A percentile compares a stretch with the other conserved stretches of the same genome.
Evolutionary conservation across 345 rosid species (phyloP).

Genomic region (Dipteronia sinensis): DNA sequence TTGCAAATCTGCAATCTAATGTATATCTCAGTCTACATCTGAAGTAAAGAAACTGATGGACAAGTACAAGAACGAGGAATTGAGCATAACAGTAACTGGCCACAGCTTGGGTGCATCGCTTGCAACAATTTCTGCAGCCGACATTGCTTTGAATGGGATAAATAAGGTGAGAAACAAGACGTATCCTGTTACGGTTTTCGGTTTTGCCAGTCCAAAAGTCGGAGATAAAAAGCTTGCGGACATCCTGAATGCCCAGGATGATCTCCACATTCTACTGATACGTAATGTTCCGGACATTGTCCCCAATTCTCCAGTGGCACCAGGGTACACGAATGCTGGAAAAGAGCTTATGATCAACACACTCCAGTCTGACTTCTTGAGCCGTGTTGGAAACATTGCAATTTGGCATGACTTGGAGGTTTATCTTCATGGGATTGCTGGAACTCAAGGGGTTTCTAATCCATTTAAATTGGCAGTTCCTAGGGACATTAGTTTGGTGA

Average conservation of each 20-base stretch:
- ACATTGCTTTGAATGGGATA: conserved; percentile 41
- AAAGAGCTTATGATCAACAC: conserved; percentile 32
- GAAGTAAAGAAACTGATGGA: conserved; percentile 55
- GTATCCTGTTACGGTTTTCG: conserved; percentile 55
- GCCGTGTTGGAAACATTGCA: conserved; percentile 18
- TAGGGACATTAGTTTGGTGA: conserved; percentile 35
- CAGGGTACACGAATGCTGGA: conserved; percentile 27
- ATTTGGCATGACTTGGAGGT: conserved; percentile 36
- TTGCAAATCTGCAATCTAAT: conserved; percentile 10
- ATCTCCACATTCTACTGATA: conserved; percentile 32
- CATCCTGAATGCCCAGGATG: conserved; percentile 17
- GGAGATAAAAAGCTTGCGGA: conserved; percentile 42
- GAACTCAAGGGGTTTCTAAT: conserved; percentile 30
- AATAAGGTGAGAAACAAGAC: conserved; percentile 20
- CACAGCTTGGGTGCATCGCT: conserved; percentile 68
- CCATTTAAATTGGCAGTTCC: conserved; percentile 23
- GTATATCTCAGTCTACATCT: conserved; percentile 36
- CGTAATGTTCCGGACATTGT: conserved; percentile 29
- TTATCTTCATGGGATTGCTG: conserved; percentile 43
- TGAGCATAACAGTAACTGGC: conserved; percentile 58
- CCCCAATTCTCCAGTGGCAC: conserved; percentile 11
- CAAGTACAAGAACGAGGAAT: conserved; percentile 52
- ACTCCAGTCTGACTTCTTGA: conserved; percentile 26
- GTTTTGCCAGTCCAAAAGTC: conserved; percentile 52
- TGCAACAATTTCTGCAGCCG: conserved; percentile 54